phyloP scores from a whole-genome alignment of 164 flowering plant species.

The Aristolochia californica region DNA sequence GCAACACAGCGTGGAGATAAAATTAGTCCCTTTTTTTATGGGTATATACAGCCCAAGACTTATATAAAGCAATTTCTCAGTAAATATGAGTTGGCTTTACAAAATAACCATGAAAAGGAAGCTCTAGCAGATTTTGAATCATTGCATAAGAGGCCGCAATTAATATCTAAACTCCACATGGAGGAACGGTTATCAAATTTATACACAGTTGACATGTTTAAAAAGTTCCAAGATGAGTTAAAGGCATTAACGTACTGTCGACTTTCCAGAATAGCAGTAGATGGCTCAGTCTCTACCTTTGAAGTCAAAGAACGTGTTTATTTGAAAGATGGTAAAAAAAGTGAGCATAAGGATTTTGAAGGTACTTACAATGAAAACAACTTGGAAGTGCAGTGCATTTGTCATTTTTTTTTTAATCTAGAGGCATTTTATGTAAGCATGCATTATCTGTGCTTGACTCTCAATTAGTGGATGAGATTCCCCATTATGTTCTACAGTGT shows the following conservation, averaged over 20 bases:
- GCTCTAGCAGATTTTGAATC: conserved; percentile 36
- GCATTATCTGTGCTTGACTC: background rate
- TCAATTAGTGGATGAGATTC: background rate
- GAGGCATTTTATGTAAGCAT: conserved; percentile 1
- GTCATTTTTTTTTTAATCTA: background rate
- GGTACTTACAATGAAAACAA: background rate
- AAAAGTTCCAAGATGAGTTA: conserved; percentile 36
- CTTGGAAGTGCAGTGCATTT: background rate
- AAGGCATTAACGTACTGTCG: conserved; percentile 25
- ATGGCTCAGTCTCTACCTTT: conserved; percentile 1
- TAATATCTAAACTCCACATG: conserved; percentile 34
- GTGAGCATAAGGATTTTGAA: background rate
- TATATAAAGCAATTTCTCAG: conserved; percentile 64
- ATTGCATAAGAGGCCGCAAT: conserved; percentile 15
- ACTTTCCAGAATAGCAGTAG: background rate
- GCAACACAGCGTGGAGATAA: conserved; percentile 30
- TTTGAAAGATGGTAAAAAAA: background rate
- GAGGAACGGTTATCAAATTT: conserved; percentile 35
- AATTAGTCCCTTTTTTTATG: conserved; percentile 43
- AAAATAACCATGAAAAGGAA: conserved; percentile 36
- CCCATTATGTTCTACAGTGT: background rate
- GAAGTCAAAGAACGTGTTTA: background rate
- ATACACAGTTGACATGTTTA: conserved; percentile 37
- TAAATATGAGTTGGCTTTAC: conserved; percentile 47
- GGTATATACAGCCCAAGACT: conserved; percentile 47